Conservation (phyloP, 768 basidiomycete genomes). For the Naganishia kalamii region DNA sequence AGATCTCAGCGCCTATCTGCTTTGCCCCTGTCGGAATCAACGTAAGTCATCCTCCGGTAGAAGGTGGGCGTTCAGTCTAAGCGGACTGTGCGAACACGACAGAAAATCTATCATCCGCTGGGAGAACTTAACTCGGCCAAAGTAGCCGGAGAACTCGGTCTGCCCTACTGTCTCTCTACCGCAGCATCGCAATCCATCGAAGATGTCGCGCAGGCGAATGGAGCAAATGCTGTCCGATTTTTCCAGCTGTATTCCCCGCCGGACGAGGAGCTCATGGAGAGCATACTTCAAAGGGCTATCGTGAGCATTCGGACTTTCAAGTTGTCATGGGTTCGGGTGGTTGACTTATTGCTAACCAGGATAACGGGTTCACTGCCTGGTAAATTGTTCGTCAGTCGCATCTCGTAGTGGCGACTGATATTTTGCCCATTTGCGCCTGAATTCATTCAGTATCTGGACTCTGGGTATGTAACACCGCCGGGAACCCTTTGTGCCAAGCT, state of each 20-base stretch:
- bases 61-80: no score
- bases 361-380: slow-evolving; percentile 48
- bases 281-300: slow-evolving; percentile 49
- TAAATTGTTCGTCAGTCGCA: not conserved
- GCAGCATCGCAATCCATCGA: slow-evolving; percentile 68
- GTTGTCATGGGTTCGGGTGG: slow-evolving; percentile 34
- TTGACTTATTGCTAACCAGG: not conserved
- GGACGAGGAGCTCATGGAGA: slow-evolving; percentile 54
- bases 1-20: slow-evolving; percentile 53
- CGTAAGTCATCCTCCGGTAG: slow-evolving; percentile 17
- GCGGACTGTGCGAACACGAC: no score
- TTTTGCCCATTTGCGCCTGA: not conserved
- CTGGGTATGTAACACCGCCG: not conserved
- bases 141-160: slow-evolving; percentile 58
- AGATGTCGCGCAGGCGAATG: slow-evolving; percentile 66
- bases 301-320: not conserved
- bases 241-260: slow-evolving; percentile 58
- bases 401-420: not conserved
- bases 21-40: slow-evolving; percentile 70
- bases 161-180: slow-evolving; percentile 71
- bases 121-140: slow-evolving; percentile 66
- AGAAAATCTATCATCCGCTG: slow-evolving; percentile 60
- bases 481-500: not conserved
- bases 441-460: slow-evolving; percentile 8
- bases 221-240: slow-evolving; percentile 50